Base-by-base conservation (phyloP, 495 filamentous ascomycete species). In the Neurospora intermedia region DNA sequence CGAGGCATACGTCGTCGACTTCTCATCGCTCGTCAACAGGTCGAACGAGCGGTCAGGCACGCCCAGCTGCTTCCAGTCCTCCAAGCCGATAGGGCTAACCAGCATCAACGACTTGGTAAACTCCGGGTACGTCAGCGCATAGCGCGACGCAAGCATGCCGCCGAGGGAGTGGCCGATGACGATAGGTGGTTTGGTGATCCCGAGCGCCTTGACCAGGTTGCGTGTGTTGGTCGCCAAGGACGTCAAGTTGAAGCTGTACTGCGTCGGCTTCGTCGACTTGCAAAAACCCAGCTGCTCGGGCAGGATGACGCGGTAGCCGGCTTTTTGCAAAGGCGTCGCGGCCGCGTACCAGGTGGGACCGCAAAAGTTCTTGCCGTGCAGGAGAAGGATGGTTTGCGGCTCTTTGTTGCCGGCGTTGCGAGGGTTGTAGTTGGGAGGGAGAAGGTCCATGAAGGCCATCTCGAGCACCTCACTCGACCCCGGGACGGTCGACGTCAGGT, bases 301-400 rank as follows among this genome's bases (percentile, higher is more conserved):
- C 2, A 84, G 43, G 70, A 85, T 82, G 69, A 85, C 82, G 46
- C 83, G 81, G 74, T 84, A 85, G 8, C 83, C 84, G 42, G 72
- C 74, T 0, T 69, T 71, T 11, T 76, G 69, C 42, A 85, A 81
- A 18, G 75, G 69, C n/a, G 46, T 13, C 27, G 80, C 77, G 18
- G 84, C 84, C 16, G 70, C 73, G 23, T 78, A 76, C 83, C 83
- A 86, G 2, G 84, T 86, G 2, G 80, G 73, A 41, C 74, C 80
- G 75, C 84, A 86, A 69, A 85, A 86, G 75, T 85, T 85, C 73
- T 83, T 83, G 41, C 84, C 83, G 74, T 86, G 84, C 7, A 86
- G 72, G 43, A 85, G 80, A 42, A 85, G 72, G 20, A 78, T 80
- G 27, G 77, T 79, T 69, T 79, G 78, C 23, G 54, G 42, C 40